These are phyloP conservation scores for Peronospora farinosa DNA, from an alignment of 352 stramenopile genomes.

Conservation along the genomic window DNA sequence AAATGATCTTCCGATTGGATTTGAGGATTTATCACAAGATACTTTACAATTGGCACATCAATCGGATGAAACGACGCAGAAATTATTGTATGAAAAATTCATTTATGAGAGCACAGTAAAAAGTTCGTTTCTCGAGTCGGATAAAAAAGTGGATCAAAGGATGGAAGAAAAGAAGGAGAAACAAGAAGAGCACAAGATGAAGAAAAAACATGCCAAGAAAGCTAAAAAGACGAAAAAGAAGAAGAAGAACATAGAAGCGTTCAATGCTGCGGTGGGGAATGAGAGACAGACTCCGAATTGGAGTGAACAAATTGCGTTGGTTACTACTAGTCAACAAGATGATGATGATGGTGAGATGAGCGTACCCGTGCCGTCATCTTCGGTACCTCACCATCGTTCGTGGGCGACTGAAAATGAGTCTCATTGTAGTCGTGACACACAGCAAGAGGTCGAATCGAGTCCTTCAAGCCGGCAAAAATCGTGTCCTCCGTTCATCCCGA, in stretches of 20 bases:
- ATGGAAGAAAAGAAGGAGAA: constrained; percentile 1
- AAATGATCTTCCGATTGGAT: constrained; percentile 55
- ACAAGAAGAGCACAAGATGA: neutral
- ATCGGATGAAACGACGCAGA: constrained; percentile 36
- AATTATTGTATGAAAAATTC: constrained; percentile 80
- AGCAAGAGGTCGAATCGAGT: constrained; percentile 1
- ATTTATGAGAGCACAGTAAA: constrained; percentile 73
- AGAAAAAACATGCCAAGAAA: constrained; percentile 38
- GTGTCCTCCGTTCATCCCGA: constrained; percentile 9
- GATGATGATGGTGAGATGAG: neutral
- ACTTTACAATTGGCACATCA: constrained; percentile 54
- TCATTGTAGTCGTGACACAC: neutral
- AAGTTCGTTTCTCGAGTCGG: constrained; percentile 24
- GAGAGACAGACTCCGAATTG: neutral
- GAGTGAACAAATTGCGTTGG: neutral
- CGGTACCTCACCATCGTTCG: constrained; percentile 1
- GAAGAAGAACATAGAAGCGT: constrained; percentile 14
- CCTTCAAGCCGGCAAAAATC: constrained; percentile 3
- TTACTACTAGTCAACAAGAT: neutral
- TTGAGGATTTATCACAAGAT: constrained; percentile 53
- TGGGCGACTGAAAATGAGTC: constrained; percentile 2
- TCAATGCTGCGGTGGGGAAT: neutral
- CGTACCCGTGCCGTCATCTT: constrained; percentile 1
- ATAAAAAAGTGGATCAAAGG: constrained; percentile 1
- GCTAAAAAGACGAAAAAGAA: constrained; percentile 21